phyloP scores from a whole-genome alignment of 2,329 filamentous ascomycete genomes.

The Zelopaecilomyces penicillatus region DNA sequence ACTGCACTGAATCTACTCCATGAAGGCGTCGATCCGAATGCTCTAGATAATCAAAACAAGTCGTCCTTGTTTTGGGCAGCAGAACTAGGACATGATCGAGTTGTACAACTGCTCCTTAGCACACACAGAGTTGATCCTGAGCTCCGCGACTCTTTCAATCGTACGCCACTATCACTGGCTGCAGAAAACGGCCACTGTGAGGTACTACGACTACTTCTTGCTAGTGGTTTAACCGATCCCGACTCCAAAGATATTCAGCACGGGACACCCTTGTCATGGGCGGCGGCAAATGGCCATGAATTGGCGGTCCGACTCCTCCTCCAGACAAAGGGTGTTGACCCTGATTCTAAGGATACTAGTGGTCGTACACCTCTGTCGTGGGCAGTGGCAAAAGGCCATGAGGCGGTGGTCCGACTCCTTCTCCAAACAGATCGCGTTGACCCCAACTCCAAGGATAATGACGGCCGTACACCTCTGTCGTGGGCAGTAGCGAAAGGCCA shows the following conservation, averaged over 20 bases:
- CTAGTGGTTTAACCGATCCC: not conserved
- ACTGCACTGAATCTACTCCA: no score
- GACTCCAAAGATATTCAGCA: not conserved
- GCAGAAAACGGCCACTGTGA: not conserved
- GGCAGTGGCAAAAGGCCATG: constrained; percentile 3
- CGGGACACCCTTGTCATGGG: not conserved
- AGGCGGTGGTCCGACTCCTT: not conserved
- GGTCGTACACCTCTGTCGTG: constrained; percentile 5
- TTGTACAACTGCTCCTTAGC: no score
- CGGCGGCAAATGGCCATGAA: not conserved
- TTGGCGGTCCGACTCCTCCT: not conserved
- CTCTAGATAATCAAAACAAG: no score
- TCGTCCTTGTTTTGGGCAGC: no score
- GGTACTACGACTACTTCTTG: not conserved
- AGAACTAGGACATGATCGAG: no score
- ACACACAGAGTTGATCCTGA: no score
- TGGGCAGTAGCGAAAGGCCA: not conserved
- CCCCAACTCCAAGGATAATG: not conserved
- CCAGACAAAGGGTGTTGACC: not conserved
- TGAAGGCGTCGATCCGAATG: no score
- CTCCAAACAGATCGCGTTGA: constrained; percentile 1
- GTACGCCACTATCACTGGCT: not conserved
- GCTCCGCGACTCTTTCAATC: not conserved
- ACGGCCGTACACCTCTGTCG: constrained; percentile 2
- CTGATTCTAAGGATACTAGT: constrained; percentile 3